These are phyloP conservation scores for Starmerella kuoi DNA, from an alignment of 805 yeast genomes.

Conservation along the genomic window DNA sequence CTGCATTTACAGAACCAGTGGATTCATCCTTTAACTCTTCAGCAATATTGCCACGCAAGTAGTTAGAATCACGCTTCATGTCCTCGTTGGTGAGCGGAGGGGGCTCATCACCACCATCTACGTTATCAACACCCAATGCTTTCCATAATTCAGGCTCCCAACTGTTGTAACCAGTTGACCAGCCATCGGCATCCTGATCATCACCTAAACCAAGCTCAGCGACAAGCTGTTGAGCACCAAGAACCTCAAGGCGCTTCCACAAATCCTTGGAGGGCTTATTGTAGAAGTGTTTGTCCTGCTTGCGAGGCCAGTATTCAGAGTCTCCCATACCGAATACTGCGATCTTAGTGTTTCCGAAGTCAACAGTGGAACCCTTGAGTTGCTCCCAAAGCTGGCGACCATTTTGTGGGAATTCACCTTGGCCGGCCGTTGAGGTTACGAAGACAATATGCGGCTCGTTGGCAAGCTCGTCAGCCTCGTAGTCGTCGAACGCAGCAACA, in stretches of 20 bases:
- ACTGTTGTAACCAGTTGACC: constrained; percentile 72
- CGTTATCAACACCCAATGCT: constrained; percentile 73
- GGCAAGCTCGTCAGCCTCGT: constrained; percentile 49
- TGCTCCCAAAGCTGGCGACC: constrained; percentile 70
- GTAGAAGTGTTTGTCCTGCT: constrained; percentile 85
- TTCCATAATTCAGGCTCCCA: constrained; percentile 86
- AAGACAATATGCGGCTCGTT: constrained; percentile 58
- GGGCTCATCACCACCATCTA: constrained; percentile 77
- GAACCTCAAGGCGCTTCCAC: constrained; percentile 45
- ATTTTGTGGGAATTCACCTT: constrained; percentile 77
- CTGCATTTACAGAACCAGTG: constrained; percentile 84
- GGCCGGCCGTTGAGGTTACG: constrained; percentile 68
- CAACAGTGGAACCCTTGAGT: constrained; percentile 46
- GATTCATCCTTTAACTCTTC: constrained; percentile 70
- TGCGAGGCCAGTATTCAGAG: constrained; percentile 90
- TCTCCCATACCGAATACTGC: constrained; percentile 73
- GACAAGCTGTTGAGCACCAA: constrained; percentile 63
- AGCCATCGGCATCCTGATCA: constrained; percentile 96
- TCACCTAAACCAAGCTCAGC: constrained; percentile 84
- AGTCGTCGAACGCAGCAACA: constrained; percentile 58
- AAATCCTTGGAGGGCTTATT: constrained; percentile 82
- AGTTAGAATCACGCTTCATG: constrained; percentile 78
- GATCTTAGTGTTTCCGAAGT: constrained; percentile 38
- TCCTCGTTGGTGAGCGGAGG: constrained; percentile 92
- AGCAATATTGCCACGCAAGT: constrained; percentile 82